These are phyloP conservation scores for Fusarium sp. DNA, from an alignment of 2,329 filamentous ascomycete species.

Conservation along the genomic window DNA sequence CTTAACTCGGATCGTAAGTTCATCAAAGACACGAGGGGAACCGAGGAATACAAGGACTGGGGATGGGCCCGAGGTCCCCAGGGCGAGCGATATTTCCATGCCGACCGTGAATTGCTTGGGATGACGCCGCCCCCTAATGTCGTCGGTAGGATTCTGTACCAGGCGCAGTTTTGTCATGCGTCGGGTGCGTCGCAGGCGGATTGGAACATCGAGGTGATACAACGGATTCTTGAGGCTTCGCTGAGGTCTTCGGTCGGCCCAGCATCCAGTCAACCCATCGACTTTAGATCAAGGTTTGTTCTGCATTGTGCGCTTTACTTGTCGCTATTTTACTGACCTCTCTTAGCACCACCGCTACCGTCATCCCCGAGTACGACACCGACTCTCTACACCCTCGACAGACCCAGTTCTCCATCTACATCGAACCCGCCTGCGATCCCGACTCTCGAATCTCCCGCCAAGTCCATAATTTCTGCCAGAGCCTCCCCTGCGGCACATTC, in stretches of 20 bases:
- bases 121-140: not conserved
- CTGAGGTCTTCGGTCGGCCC: not conserved
- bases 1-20: not conserved
- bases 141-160: constrained; percentile 1
- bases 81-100: not conserved
- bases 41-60: not conserved
- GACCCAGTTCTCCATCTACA: constrained; percentile 3
- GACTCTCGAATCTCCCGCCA: not conserved
- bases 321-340: not conserved
- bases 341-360: not conserved
- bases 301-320: not conserved
- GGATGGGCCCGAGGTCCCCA: not conserved
- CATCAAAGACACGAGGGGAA: not conserved
- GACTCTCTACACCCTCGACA: not conserved
- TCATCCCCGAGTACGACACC: not conserved
- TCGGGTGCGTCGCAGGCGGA: not conserved
- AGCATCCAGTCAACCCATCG: not conserved
- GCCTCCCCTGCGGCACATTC: not conserved
- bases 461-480: not conserved
- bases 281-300: constrained; percentile 12
- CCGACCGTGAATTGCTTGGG: not conserved
- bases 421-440: not conserved
- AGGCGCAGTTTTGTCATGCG: not conserved
- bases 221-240: constrained; percentile 12
- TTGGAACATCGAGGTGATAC: constrained; percentile 16